phyloP scores from a whole-genome alignment of 345 rosid genomes.

The Eutrema heterophyllum region DNA sequence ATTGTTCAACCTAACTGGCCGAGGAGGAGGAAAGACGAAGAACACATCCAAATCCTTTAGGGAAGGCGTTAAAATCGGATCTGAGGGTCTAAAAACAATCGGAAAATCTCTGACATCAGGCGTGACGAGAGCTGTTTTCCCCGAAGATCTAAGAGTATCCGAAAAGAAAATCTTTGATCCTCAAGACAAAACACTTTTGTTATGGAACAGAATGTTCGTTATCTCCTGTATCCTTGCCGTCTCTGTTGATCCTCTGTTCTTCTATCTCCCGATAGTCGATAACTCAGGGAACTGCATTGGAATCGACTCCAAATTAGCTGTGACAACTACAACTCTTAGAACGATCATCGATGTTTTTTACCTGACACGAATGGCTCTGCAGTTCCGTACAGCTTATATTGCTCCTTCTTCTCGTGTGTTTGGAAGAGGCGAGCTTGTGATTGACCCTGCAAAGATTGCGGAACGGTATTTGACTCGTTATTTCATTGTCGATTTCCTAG shows the following conservation, averaged over 20 bases:
- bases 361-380: slow-evolving; percentile 64
- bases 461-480: slow-evolving; percentile 56
- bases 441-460: slow-evolving; percentile 73
- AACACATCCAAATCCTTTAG: slow-evolving; percentile 52
- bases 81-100: slow-evolving; percentile 52
- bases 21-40: slow-evolving; percentile 19
- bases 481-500: slow-evolving; percentile 66
- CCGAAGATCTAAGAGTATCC: slow-evolving; percentile 70
- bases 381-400: slow-evolving; percentile 75
- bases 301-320: slow-evolving; percentile 54
- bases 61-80: slow-evolving; percentile 50
- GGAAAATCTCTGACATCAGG: slow-evolving; percentile 48
- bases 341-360: slow-evolving; percentile 59
- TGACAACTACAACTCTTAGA: slow-evolving; percentile 50
- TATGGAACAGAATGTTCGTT: slow-evolving; percentile 79
- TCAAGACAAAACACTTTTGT: slow-evolving; percentile 66
- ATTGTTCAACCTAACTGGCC: slow-evolving; percentile 30
- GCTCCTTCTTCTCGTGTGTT: slow-evolving; percentile 91
- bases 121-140: slow-evolving; percentile 64
- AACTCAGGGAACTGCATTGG: slow-evolving; percentile 47
- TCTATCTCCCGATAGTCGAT: slow-evolving; percentile 74
- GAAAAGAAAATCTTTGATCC: slow-evolving; percentile 70
- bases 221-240: slow-evolving; percentile 70
- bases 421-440: slow-evolving; percentile 90
- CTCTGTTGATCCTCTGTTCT: slow-evolving; percentile 75